Evolutionary conservation across 768 basidiomycete genomes (phyloP).

Genomic region (Collybia mongolica): DNA sequence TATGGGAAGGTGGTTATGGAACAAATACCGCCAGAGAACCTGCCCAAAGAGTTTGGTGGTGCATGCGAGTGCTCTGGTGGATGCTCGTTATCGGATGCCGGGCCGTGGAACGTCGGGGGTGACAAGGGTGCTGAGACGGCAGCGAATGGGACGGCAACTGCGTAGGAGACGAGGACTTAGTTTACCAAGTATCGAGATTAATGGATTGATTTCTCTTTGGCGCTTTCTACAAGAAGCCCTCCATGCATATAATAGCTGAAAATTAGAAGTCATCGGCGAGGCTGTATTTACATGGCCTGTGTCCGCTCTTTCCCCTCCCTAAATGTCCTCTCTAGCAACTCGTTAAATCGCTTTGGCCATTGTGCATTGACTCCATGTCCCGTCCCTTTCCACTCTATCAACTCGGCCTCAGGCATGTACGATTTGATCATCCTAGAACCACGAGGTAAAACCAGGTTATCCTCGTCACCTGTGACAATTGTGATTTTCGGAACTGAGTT

Average conservation of each 20-base stretch:
- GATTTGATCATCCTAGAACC: conserved; percentile 53
- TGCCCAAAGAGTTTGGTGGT: conserved; percentile 88
- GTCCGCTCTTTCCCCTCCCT: conserved; percentile 41
- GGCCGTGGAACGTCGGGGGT: conserved; percentile 72
- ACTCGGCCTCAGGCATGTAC: conserved; percentile 60
- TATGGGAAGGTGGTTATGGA: conserved; percentile 75
- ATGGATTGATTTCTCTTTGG: background rate
- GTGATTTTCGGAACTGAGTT: conserved; percentile 60
- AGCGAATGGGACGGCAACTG: background rate
- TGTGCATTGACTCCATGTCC: conserved; percentile 67
- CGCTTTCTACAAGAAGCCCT: too few relatives aligned
- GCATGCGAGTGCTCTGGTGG: conserved; percentile 73
- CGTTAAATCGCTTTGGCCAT: conserved; percentile 46
- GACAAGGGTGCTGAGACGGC: background rate
- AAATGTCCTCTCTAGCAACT: conserved; percentile 53
- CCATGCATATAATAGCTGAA: too few relatives aligned
- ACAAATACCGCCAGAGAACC: conserved; percentile 82
- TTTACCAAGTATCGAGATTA: background rate
- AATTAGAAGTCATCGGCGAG: background rate
- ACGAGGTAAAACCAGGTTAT: conserved; percentile 50
- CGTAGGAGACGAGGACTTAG: background rate
- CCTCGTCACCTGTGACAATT: conserved; percentile 68
- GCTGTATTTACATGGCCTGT: conserved; percentile 12
- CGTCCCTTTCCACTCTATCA: conserved; percentile 55
- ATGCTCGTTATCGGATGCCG: conserved; percentile 86